These are phyloP conservation scores for Coprinopsis sp. DNA, from an alignment of 768 basidiomycete genomes.

Conservation along the genomic window DNA sequence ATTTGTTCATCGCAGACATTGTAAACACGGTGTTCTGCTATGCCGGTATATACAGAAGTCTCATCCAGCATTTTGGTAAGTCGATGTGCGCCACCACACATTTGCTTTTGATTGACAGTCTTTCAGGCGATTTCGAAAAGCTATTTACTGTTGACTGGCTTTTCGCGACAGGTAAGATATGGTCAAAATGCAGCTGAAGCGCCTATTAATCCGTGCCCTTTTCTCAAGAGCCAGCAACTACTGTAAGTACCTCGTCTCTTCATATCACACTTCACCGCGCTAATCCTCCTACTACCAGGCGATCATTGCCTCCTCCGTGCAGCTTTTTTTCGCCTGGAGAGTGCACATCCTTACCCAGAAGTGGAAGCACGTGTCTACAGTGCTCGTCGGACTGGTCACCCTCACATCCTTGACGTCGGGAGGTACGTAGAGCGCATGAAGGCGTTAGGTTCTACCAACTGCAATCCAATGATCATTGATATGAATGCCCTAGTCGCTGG, in stretches of 20 bases:
- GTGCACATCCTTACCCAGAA: not conserved
- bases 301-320: not conserved
- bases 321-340: not conserved
- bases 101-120: not conserved
- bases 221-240: not conserved
- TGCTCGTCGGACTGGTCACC: not conserved
- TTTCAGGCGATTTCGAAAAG: not conserved
- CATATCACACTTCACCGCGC: not conserved
- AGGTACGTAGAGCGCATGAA: too few relatives aligned
- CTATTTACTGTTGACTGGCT: slow-evolving; percentile 23
- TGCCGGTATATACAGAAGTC: slow-evolving; percentile 2
- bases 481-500: not conserved
- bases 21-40: slow-evolving; percentile 7
- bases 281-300: not conserved
- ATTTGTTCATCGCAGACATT: slow-evolving; percentile 9
- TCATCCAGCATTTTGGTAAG: slow-evolving; percentile 8
- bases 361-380: not conserved
- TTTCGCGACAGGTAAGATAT: slow-evolving; percentile 31
- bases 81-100: not conserved
- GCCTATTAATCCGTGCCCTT: not conserved
- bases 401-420: not conserved
- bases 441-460: not conserved
- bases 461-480: not conserved
- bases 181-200: not conserved
- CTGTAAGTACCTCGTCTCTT: not conserved